Percentiles rank a stretch among this genome's conserved stretches.
Conservation (phyloP, 225 moss, liverwort and hornwort genomes). For the Neckera pumila region DNA sequence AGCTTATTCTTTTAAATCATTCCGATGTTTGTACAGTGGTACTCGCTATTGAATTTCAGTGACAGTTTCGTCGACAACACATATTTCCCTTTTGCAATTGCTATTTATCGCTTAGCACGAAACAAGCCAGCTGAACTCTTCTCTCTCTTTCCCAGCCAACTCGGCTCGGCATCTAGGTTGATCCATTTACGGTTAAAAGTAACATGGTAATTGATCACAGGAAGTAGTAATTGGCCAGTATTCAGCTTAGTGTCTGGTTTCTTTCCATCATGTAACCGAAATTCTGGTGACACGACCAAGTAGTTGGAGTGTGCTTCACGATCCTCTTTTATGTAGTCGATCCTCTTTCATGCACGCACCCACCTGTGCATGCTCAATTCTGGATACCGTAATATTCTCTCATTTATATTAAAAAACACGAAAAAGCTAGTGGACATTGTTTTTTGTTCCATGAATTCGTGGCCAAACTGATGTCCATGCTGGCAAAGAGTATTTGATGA, state of each 20-base stretch:
- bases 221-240: background rate
- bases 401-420: background rate
- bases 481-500: background rate
- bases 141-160: background rate
- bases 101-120: background rate
- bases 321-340: background rate
- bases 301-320: constrained; percentile 9
- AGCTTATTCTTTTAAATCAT: background rate
- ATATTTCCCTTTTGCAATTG: background rate
- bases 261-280: background rate
- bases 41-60: background rate
- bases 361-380: background rate
- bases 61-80: background rate
- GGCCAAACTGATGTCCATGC: background rate
- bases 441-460: background rate
- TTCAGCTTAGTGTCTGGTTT: background rate
- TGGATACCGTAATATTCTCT: background rate
- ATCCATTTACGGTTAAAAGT: background rate
- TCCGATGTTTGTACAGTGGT: background rate
- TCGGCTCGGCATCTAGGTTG: background rate
- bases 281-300: background rate
- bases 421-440: background rate
- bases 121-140: background rate
- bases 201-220: background rate
- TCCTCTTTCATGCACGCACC: background rate